Evolutionary conservation across 73 alveolate genomes (phyloP), one percentile per base, ranked within the genome.

Genomic region (Urostyla sp.): DNA sequence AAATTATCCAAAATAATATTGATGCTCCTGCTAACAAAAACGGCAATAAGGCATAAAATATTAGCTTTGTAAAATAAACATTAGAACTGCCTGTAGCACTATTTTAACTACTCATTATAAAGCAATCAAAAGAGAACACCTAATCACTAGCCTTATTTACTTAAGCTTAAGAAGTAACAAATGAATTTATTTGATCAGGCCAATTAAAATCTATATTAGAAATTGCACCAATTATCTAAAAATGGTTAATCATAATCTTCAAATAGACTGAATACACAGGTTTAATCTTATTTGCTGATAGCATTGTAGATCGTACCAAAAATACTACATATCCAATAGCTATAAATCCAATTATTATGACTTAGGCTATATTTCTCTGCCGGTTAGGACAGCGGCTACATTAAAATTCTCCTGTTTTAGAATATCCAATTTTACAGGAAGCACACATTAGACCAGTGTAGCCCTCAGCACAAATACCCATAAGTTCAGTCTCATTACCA

Each of bases 101-200:
- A 27, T 55, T 16, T 8, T 55, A 20, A 27, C 31, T 48, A 23
- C 77, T 52, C 61, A 27, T 28, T 21, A 86, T 27, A 38, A 61
- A 78, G 57, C 94, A 86, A 44, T 86, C 94, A 49, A 86, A 57
- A 0, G 90, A 79, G 31, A 86, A 54, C 15, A 86, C 8, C 30
- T 77, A 73, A 0, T 78, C 88, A 0, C 78, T 20, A 6, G 43
- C 77, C 6, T 67, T 36, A 6, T 77, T 56, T 13, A 75, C 88
- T 49, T 51, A 24, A 0, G 46, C 16, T 35, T 77, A 31, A 3
- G 40, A 27, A 10, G 13, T 59, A 21, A 35, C 10, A 6, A 69
- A 0, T 0, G 23, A 0, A 0, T 44, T 18, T 1, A 84, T 58
- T 37, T 51, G 84, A 13, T 46, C 34, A 16, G 93, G 90, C 79